Evolutionary conservation across 768 basidiomycete species (phyloP), one percentile per base, ranked within the genome.

Genomic region (Rhodotorula taiwanensis): DNA sequence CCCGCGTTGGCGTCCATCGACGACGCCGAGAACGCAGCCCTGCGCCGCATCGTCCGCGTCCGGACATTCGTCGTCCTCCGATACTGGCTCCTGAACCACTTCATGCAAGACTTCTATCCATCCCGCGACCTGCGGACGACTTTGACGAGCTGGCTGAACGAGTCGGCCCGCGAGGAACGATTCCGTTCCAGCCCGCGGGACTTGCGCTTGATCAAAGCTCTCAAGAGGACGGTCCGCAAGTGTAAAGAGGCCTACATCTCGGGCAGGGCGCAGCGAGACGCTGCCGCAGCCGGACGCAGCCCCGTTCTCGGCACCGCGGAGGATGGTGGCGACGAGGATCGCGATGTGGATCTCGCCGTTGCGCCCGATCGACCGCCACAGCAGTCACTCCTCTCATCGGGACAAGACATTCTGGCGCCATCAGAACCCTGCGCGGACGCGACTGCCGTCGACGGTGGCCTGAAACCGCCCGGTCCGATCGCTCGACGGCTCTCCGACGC

Each of bases 1-100:
- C 36, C n/a, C 27, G 27, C 56, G 4, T 36, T 4, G 18, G 20
- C 55, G n/a, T n/a, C 34, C 6, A 33, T 65, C 28, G 89, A 90
- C 71, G 86, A 88, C 65, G 81, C 81, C 57, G n/a, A n/a, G n/a
- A n/a, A n/a, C n/a, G n/a, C n/a, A n/a, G n/a, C n/a, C n/a, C 82
- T 85, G 39, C 80, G 85, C 58, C 81, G 85, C 55, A 84, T 92
- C 57, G 89, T 91, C 30, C 82, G 89, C 47, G 88, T 91, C 14
- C 80, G 92, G 72, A 93, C 91, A 16, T 92, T 90, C 73, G 87
- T 89, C 36, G 89, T 89, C 9, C 83, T 93, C 58, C 82, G 89
- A 47, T 89, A 89, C 72, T 95, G 92, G 91, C 75, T 94, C 49
- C 77, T 89, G 72, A 90, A 89, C 27, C 93, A 93, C 75, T 94